These are phyloP conservation scores for Pisolithus albus DNA, from an alignment of 768 basidiomycete genomes.

Conservation along the genomic window DNA sequence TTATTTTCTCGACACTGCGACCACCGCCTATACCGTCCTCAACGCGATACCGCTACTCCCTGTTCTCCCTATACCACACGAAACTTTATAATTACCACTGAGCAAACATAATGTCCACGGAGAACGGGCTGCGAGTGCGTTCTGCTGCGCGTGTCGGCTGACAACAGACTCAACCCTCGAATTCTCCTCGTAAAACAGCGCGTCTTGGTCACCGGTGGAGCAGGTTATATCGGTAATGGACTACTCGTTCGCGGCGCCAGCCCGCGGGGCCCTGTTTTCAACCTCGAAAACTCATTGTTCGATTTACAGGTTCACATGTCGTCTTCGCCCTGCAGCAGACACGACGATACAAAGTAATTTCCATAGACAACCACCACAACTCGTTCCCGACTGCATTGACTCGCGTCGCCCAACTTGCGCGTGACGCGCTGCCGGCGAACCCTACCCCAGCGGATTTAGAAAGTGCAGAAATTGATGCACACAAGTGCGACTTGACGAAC, in stretches of 20 bases:
- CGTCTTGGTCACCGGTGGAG: constrained; percentile 71
- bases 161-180: constrained; percentile 5
- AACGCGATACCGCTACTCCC: neutral
- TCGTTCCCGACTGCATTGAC: constrained; percentile 70
- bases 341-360: constrained; percentile 84
- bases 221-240: constrained; percentile 78
- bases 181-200: constrained; percentile 31
- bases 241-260: constrained; percentile 3
- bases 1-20: neutral
- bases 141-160: constrained; percentile 2
- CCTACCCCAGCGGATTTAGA: constrained; percentile 63
- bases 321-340: constrained; percentile 82
- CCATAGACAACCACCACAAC: constrained; percentile 94
- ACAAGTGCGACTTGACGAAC: constrained; percentile 69
- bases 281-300: no score
- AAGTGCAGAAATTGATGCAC: constrained; percentile 64
- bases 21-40: neutral
- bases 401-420: constrained; percentile 76
- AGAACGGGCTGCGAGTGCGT: constrained; percentile 42
- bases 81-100: neutral
- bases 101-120: constrained; percentile 22
- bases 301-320: constrained; percentile 77
- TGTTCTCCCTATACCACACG: neutral
- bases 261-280: no score
- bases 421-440: constrained; percentile 58